These are phyloP conservation scores for Drosera capensis DNA, from an alignment of 148 eudicot genomes.

Conservation along the genomic window DNA sequence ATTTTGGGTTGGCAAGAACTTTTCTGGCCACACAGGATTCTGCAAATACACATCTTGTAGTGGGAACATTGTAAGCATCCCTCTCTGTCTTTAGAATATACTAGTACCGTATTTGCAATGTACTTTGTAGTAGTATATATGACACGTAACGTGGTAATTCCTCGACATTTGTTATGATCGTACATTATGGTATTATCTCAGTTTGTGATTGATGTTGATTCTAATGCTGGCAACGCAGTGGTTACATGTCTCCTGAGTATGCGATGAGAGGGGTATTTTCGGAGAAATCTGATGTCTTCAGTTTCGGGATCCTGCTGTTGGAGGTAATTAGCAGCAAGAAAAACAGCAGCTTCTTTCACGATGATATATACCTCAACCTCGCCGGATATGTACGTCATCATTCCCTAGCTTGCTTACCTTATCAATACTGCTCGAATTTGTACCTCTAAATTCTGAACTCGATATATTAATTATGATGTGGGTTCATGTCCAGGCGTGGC, in stretches of 20 bases:
- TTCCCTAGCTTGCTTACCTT: too few species aligned
- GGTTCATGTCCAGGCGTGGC: too few species aligned
- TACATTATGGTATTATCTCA: not conserved
- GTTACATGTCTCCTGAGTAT: conserved; percentile 28
- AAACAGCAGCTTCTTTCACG: not conserved
- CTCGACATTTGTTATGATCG: too few species aligned
- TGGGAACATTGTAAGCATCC: not conserved
- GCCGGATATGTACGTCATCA: not conserved
- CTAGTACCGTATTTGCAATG: too few species aligned
- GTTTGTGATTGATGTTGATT: not conserved
- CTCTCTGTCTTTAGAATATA: too few species aligned
- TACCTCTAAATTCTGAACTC: not conserved
- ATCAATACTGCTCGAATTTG: conserved; percentile 9
- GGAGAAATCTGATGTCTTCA: conserved; percentile 20
- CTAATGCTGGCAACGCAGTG: conserved; percentile 4
- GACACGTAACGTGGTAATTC: too few species aligned
- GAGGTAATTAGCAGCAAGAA: conserved; percentile 18
- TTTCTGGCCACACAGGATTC: conserved; percentile 5
- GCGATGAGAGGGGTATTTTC: conserved; percentile 20
- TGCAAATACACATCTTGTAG: not conserved
- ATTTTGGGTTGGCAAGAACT: conserved; percentile 10
- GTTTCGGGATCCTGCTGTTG: conserved; percentile 28
- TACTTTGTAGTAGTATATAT: too few species aligned
- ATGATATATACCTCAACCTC: not conserved
- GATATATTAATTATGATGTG: too few species aligned